A percentile compares a stretch with the other conserved stretches of the same genome.
These are phyloP conservation scores for Arabis hirsuta DNA, from an alignment of 345 rosid genomes.

Conservation along the genomic window DNA sequence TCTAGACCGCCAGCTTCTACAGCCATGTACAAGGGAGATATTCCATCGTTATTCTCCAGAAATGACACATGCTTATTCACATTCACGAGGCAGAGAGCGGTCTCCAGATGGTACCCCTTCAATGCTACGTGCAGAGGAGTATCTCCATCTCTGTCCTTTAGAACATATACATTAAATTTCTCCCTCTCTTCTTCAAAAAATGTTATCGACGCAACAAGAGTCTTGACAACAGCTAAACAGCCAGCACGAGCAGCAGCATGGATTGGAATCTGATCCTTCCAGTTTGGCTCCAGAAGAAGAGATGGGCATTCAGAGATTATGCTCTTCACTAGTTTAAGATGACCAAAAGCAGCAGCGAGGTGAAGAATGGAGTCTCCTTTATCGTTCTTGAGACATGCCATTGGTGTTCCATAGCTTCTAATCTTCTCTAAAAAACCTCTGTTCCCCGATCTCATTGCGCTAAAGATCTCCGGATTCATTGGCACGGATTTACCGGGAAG, in stretches of 20 bases:
- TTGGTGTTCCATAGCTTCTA: neutral
- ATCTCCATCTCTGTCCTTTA: conserved; percentile 24
- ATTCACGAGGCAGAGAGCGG: no score
- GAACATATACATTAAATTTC: neutral
- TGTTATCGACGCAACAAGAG: neutral
- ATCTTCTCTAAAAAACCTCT: neutral
- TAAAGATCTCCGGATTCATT: conserved; percentile 9
- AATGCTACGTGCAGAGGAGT: conserved; percentile 42
- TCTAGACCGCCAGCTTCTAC: no score
- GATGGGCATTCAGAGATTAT: conserved; percentile 13
- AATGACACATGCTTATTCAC: no score
- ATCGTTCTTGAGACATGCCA: neutral
- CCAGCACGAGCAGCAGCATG: conserved; percentile 35
- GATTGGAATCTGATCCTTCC: conserved; percentile 16
- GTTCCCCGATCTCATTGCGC: neutral
- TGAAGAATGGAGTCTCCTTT: conserved; percentile 20
- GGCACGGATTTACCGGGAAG: neutral
- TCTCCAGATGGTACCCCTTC: no score
- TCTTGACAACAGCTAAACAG: neutral
- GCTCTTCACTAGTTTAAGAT: conserved; percentile 1
- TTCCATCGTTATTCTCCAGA: neutral
- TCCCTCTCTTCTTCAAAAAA: neutral
- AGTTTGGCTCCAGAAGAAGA: neutral
- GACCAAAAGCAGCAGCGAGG: conserved; percentile 18
- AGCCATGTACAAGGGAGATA: conserved; percentile 36